Percentiles rank a stretch among this genome's conserved stretches.
Evolutionary conservation across 768 basidiomycete species (phyloP).

Genomic region (Naematelia aurantialba): DNA sequence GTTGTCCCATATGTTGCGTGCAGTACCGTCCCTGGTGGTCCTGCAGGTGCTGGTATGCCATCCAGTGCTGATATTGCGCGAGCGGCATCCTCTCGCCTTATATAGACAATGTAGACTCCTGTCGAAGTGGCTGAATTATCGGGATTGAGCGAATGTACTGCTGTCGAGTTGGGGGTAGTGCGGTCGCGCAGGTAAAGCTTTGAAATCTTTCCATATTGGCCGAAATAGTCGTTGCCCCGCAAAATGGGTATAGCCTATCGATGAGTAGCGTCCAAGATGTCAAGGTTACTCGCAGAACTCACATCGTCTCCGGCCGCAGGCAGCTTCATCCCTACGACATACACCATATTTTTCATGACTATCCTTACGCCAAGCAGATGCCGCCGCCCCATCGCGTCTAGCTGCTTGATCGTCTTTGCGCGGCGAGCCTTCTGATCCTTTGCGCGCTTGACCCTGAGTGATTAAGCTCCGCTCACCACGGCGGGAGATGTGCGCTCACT

Average conservation of each 20-base stretch:
- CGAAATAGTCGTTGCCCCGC: slow-evolving; percentile 93
- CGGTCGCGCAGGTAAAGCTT: slow-evolving; percentile 93
- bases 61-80: slow-evolving; percentile 90
- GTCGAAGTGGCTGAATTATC: slow-evolving; percentile 34
- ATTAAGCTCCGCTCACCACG: background rate
- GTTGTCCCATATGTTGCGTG: slow-evolving; percentile 93
- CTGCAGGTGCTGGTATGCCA: slow-evolving; percentile 83
- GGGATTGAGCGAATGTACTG: slow-evolving; percentile 64
- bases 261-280: background rate
- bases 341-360: slow-evolving; percentile 93
- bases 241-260: slow-evolving; percentile 79
- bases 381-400: slow-evolving; percentile 76
- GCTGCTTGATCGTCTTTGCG: slow-evolving; percentile 91
- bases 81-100: slow-evolving; percentile 89
- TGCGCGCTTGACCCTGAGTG: slow-evolving; percentile 79
- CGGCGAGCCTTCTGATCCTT: slow-evolving; percentile 92
- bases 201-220: slow-evolving; percentile 95
- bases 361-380: slow-evolving; percentile 89
- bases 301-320: slow-evolving; percentile 96
- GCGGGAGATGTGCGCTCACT: slow-evolving; percentile 60
- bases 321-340: slow-evolving; percentile 91
- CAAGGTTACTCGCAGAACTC: slow-evolving; percentile 32
- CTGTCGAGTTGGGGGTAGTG: slow-evolving; percentile 56
- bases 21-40: slow-evolving; percentile 75
- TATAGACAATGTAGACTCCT: slow-evolving; percentile 95